phyloP scores from a whole-genome alignment of 2,329 filamentous ascomycete genomes.

The Thermomyces lanuginosus region DNA sequence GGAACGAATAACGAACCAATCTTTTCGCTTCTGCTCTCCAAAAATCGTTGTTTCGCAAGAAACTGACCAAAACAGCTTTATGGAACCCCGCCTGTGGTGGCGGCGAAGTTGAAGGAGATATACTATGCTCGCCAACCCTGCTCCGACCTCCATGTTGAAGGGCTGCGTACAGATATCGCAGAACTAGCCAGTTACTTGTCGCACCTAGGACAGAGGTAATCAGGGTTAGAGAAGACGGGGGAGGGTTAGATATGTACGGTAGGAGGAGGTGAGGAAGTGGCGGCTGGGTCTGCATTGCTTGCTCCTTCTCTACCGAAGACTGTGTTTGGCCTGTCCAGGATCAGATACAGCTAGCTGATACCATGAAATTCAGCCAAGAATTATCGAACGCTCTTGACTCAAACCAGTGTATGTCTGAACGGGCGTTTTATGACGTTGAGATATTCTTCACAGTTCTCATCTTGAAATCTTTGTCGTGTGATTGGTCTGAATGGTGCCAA shows the following conservation, averaged over 20 bases:
- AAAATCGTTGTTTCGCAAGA: slow-evolving; percentile 60
- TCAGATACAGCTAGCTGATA: too few relatives aligned
- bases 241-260: slow-evolving; percentile 6
- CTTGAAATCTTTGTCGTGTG: too few relatives aligned
- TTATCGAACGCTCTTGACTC: too few relatives aligned
- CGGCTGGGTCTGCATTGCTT: slow-evolving; percentile 22
- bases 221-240: slow-evolving; percentile 24
- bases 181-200: slow-evolving; percentile 40
- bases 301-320: neutral
- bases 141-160: too few relatives aligned
- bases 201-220: slow-evolving; percentile 30
- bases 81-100: slow-evolving; percentile 18
- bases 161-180: slow-evolving; percentile 37
- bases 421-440: too few relatives aligned
- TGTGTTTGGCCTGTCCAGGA: too few relatives aligned
- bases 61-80: slow-evolving; percentile 62
- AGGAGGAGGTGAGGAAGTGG: slow-evolving; percentile 21
- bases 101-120: too few relatives aligned
- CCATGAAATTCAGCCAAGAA: too few relatives aligned
- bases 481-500: too few relatives aligned
- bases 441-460: too few relatives aligned
- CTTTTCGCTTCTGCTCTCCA: slow-evolving; percentile 58
- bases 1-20: slow-evolving; percentile 35
- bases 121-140: too few relatives aligned
- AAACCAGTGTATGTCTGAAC: too few relatives aligned